Percentiles rank a stretch among this genome's conserved stretches.
These are phyloP conservation scores for Fusarium sp. DNA, from an alignment of 2,329 filamentous ascomycete species.

Conservation along the genomic window DNA sequence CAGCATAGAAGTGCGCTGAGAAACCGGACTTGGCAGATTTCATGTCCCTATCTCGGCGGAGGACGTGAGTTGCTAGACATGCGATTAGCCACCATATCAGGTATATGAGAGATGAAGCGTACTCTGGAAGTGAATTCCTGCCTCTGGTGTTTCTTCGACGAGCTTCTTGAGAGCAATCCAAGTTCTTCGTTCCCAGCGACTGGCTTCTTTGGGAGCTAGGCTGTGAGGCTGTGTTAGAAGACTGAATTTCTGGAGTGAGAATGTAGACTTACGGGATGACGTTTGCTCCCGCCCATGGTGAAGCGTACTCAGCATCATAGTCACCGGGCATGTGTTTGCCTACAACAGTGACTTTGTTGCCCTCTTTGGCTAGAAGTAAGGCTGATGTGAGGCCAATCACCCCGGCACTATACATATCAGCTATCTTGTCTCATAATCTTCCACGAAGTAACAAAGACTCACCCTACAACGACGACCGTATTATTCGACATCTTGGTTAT, in stretches of 20 bases:
- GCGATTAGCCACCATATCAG: no score
- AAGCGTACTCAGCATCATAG: constrained; percentile 90
- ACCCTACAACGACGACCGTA: constrained; percentile 15
- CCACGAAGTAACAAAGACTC: background rate
- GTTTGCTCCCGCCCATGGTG: constrained; percentile 89
- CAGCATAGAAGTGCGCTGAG: constrained; percentile 52
- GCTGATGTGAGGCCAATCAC: constrained; percentile 65
- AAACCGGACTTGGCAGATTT: constrained; percentile 52
- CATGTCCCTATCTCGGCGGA: constrained; percentile 72
- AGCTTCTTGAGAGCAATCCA: constrained; percentile 72
- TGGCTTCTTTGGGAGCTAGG: constrained; percentile 51
- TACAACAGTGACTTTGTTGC: constrained; percentile 73
- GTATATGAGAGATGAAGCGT: background rate
- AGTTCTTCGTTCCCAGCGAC: constrained; percentile 70
- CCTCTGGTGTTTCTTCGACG: constrained; percentile 74
- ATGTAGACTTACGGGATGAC: constrained; percentile 70
- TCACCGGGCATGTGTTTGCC: constrained; percentile 95
- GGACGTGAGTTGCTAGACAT: constrained; percentile 59
- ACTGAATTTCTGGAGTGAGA: rapidly evolving
- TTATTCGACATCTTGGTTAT: constrained; percentile 11
- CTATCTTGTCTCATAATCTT: rapidly evolving
- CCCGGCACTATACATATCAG: constrained; percentile 55
- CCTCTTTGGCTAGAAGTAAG: constrained; percentile 58
- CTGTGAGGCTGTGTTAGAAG: constrained; percentile 49
- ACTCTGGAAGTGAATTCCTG: constrained; percentile 84